Evolutionary conservation across 2,329 filamentous ascomycete genomes (phyloP), one percentile per base, ranked within the genome.

Genomic region (Verticillium isaacii): DNA sequence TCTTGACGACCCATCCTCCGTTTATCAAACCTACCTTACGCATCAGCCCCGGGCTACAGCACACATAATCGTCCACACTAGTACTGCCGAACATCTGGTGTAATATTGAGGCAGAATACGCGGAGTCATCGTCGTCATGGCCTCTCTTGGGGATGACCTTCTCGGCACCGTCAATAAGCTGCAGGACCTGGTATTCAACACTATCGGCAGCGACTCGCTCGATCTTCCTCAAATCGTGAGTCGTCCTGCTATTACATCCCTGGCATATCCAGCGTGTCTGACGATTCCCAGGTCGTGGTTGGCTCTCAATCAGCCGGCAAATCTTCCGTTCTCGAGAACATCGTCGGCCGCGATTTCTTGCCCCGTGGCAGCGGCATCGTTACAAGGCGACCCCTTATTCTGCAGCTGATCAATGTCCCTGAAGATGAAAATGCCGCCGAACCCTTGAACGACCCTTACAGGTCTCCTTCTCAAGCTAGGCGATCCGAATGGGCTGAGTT

Each of bases 171-270:
- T 99, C 80, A 99, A 99, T 84, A 96, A 96, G 83, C 85, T 99
- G 72, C 95, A 99, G 79, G 95, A 98, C 78, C 81, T 99, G 73
- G 95, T 99, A 73, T 99, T 99, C 83, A 99, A 99, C 81, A 99
- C 95, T 69, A 99, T 99, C 77, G 95, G 95, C 78, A 98, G 93
- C 82, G 95, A 99, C 78, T 98, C 94, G 60, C 85, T 99, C 64
- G 95, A 99, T 78, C 82, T 99, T 62, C 95, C 95, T 63, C 95
- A 99, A 80, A 99, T 99, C 84, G 95, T 97, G 88, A 73, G 88
- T 81, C 12, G 9, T 19, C 7, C 23, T 41, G 4, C 32, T 12
- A 11, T 45, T 29, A 45, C 8, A 14, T 23, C 29, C 34, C 14
- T 12, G 15, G 25, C 25, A 34, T 32, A 32, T 14, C 15, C 32